Conservation (phyloP, 2,329 filamentous ascomycete genomes). For the Hirsutella rhossiliensis region DNA sequence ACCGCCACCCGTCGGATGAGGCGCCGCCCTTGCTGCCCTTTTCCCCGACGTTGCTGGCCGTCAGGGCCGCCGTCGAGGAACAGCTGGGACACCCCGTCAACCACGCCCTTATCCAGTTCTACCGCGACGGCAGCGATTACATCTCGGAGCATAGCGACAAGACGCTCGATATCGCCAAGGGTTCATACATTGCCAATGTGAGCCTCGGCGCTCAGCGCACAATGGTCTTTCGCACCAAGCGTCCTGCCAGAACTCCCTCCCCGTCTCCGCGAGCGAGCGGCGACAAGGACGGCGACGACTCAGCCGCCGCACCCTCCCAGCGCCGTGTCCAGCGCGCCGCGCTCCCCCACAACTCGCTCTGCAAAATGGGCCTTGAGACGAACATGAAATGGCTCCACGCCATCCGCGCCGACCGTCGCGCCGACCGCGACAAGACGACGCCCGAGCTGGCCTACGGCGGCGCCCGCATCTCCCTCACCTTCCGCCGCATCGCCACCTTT, state of each 20-base stretch:
- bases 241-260: conserved; percentile 30
- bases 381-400: conserved; percentile 85
- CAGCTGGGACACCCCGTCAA: conserved; percentile 72
- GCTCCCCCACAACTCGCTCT: conserved; percentile 82
- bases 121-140: conserved; percentile 78
- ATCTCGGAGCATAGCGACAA: conserved; percentile 98
- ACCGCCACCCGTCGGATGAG: conserved; percentile 87
- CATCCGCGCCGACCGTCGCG: conserved; percentile 80
- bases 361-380: conserved; percentile 66
- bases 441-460: conserved; percentile 63
- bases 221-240: conserved; percentile 83
- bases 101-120: conserved; percentile 85
- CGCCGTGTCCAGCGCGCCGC: conserved; percentile 54
- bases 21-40: conserved; percentile 68
- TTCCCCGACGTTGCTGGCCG: conserved; percentile 55
- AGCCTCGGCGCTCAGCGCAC: conserved; percentile 85
- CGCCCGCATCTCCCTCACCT: conserved; percentile 82
- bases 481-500: conserved; percentile 81
- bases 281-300: background rate
- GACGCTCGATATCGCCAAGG: conserved; percentile 75
- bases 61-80: conserved; percentile 58
- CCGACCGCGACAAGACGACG: conserved; percentile 49
- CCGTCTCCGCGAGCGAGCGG: background rate
- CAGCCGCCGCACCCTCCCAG: background rate
- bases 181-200: conserved; percentile 80